Evolutionary conservation across 805 yeast genomes (phyloP).

Genomic region (Suhomyces prunicola): DNA sequence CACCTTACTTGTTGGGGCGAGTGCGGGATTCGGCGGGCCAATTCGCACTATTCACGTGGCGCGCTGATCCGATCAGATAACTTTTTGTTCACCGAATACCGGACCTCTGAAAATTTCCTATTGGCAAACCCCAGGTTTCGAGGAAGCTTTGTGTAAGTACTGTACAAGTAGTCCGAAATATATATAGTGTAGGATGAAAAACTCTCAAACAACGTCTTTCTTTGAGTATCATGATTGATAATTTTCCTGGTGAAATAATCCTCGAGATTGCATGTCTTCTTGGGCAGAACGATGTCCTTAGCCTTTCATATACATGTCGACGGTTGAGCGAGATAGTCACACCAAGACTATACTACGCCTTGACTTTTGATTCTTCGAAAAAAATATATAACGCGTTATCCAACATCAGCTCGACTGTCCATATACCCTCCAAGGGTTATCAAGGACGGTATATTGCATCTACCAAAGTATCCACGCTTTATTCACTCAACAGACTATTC

Average conservation of each 20-base stretch:
- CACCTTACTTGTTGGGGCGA: not conserved
- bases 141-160: not conserved
- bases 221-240: conserved; percentile 1
- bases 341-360: conserved; percentile 7
- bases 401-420: not conserved
- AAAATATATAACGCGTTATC: conserved; percentile 4
- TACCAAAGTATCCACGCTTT: conserved; percentile 9
- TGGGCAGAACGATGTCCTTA: conserved; percentile 10
- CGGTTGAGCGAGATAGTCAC: conserved; percentile 1
- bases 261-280: conserved; percentile 7
- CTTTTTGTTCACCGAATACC: conserved; percentile 6
- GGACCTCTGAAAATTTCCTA: conserved; percentile 2
- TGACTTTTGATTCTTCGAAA: conserved; percentile 9
- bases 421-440: not conserved
- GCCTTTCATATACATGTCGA: conserved; percentile 6
- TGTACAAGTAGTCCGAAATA: not conserved
- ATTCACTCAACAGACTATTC: conserved; percentile 12
- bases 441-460: not conserved
- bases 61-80: conserved; percentile 10
- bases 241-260: conserved; percentile 9
- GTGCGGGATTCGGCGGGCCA: not conserved
- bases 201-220: not conserved
- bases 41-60: not conserved
- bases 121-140: conserved; percentile 2
- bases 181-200: not conserved